These are phyloP conservation scores for Akebia trifoliata DNA, from an alignment of 164 flowering plant genomes.

Conservation along the genomic window DNA sequence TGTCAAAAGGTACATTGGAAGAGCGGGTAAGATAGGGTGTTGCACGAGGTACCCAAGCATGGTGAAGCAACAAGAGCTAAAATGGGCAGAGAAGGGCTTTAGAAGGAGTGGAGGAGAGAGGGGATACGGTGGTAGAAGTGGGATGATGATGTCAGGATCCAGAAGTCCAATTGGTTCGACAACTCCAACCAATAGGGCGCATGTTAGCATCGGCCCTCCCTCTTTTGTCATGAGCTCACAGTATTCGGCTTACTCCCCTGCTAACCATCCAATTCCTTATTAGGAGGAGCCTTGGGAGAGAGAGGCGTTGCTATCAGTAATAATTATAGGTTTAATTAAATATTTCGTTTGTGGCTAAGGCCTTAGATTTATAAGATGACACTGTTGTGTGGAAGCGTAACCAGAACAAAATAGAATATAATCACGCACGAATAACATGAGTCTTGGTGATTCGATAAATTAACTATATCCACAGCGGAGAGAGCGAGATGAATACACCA, in stretches of 20 bases:
- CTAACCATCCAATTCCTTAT: constrained; percentile 25
- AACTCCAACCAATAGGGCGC: constrained; percentile 13
- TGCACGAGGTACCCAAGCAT: constrained; percentile 36
- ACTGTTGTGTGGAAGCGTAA: no score
- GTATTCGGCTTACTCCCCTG: constrained; percentile 25
- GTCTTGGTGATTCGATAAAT: no score
- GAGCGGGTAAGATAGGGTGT: constrained; percentile 49
- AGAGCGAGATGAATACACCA: no score
- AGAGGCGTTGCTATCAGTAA: no score
- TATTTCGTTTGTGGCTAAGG: no score
- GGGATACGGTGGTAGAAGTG: constrained; percentile 16
- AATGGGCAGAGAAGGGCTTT: constrained; percentile 70
- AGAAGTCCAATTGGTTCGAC: constrained; percentile 21
- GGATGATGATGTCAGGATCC: constrained; percentile 18
- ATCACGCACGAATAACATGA: no score
- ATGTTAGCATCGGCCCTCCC: constrained; percentile 11
- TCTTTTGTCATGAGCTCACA: constrained; percentile 30
- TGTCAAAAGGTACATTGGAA: constrained; percentile 46
- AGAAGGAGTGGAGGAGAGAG: constrained; percentile 35
- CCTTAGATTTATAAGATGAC: no score
- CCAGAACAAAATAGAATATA: no score
- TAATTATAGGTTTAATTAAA: no score
- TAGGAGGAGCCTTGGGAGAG: no score
- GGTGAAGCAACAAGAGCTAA: constrained; percentile 51
- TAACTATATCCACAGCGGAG: no score